Evolutionary conservation across 352 stramenopile genomes (phyloP), one percentile per base, ranked within the genome.

Genomic region (Globisporangium parvum): DNA sequence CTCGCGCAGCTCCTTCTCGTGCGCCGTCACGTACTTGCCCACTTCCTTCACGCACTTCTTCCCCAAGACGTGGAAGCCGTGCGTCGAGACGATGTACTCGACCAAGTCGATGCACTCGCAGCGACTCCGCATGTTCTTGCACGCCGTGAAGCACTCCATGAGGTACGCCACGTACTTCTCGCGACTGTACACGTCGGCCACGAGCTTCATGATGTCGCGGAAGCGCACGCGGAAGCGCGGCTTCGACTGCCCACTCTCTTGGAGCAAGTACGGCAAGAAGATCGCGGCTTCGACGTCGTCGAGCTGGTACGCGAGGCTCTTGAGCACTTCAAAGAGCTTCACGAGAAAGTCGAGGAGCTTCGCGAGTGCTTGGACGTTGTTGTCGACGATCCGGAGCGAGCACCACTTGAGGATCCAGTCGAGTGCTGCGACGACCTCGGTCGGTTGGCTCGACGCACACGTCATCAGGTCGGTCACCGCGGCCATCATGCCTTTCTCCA

Each of bases 321-420:
- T 89, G n/a, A 95, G 56, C 63, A 92, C 74, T 53, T 88, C 72
- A 35, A 95, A 89, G 14, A 95, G 66, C 51, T 88, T 87, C 9
- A 93, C 75, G 9, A 94, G 55, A 2, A 94, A 71, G 45, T 95
- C 84, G 2, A 95, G 65, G 33, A 95, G 52, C 41, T 93, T 93
- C 1, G 78, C 81, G 17, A 93, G 68, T 0, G 80, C 85, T 61
- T 95, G 84, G 17, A 93, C 85, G 45, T 95, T 95, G 54, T 93
- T 93, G 64, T 95, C 85, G 9, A 93, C 84, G 48, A 95, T 77
- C 9, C 85, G 81, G 14, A 95, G 69, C 6, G 75, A 80, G 26
- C 77, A 93, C 85, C 85, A 95, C 65, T 95, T 95, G 37, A 95
- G 67, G 14, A 93, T 70, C 26, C 89, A 64, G 61, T 95, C 85